These are phyloP conservation scores for Zygotorulaspora chibaensis DNA, from an alignment of 805 yeast genomes.

Conservation along the genomic window DNA sequence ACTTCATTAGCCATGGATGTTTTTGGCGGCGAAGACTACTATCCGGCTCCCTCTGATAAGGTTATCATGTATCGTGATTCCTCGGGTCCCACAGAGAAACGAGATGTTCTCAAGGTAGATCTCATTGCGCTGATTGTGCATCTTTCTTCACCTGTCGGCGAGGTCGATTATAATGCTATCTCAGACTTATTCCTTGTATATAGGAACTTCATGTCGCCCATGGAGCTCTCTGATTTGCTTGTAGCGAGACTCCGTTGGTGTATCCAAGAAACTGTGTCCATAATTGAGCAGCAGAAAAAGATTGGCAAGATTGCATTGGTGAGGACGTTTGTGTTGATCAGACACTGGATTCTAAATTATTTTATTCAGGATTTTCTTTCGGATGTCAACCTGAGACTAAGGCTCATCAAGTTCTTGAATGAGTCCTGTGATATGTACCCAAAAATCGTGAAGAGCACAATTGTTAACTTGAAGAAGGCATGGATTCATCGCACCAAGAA, in stretches of 20 bases:
- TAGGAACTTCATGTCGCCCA: constrained; percentile 61
- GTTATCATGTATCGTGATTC: constrained; percentile 23
- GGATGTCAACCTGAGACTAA: constrained; percentile 43
- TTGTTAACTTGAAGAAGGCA: constrained; percentile 44
- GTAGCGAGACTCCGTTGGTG: constrained; percentile 72
- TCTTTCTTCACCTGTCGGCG: constrained; percentile 61
- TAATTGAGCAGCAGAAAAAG: constrained; percentile 28
- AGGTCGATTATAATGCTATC: constrained; percentile 70
- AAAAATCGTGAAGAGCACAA: constrained; percentile 35
- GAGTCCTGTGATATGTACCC: constrained; percentile 21
- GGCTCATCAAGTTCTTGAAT: constrained; percentile 43
- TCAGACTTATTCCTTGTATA: constrained; percentile 86
- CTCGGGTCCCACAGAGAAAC: constrained; percentile 8
- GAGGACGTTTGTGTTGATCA: constrained; percentile 77
- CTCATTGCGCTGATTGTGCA: constrained; percentile 46
- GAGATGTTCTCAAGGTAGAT: constrained; percentile 26
- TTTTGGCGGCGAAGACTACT: constrained; percentile 27
- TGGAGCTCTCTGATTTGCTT: constrained; percentile 55
- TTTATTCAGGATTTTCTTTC: constrained; percentile 78
- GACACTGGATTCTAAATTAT: constrained; percentile 89
- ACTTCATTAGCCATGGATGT: constrained; percentile 15
- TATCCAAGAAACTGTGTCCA: constrained; percentile 36
- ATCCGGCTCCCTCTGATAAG: constrained; percentile 28
- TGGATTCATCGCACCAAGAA: constrained; percentile 40
- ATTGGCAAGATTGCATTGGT: constrained; percentile 65